phyloP scores from a whole-genome alignment of 106 monocot species.

The Dendrobium catenatum region DNA sequence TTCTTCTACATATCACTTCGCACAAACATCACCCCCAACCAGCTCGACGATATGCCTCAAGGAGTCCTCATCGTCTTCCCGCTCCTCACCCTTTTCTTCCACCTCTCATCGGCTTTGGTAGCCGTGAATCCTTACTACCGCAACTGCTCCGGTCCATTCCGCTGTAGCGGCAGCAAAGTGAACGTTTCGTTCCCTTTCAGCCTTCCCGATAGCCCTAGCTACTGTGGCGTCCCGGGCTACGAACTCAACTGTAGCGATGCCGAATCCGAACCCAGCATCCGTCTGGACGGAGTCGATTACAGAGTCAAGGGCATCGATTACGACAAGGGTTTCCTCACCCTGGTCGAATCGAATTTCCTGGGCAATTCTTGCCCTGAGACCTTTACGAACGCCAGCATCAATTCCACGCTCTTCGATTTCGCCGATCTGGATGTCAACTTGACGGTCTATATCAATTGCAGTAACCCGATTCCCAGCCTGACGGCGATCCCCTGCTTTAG shows the following conservation, averaged over 20 bases:
- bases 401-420: conserved; percentile 10
- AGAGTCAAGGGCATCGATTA: background rate
- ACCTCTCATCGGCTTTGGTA: background rate
- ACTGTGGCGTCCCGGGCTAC: conserved; percentile 19
- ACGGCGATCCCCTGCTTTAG: background rate
- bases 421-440: conserved; percentile 3
- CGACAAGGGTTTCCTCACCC: conserved; percentile 4
- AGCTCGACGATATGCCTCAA: conserved; percentile 6
- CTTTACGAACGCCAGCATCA: conserved; percentile 12
- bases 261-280: conserved; percentile 4
- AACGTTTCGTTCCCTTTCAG: conserved; percentile 20
- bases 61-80: background rate
- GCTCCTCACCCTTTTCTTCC: background rate
- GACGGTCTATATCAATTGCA: conserved; percentile 18
- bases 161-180: background rate
- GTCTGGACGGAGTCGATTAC: conserved; percentile 2
- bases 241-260: conserved; percentile 3
- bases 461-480: background rate
- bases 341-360: background rate
- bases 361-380: conserved; percentile 1
- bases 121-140: background rate
- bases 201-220: background rate
- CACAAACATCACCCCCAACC: background rate
- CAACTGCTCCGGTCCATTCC: background rate
- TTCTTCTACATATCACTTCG: background rate